phyloP scores from a whole-genome alignment of 352 stramenopile genomes.

The Phytophthora pistaciae region DNA sequence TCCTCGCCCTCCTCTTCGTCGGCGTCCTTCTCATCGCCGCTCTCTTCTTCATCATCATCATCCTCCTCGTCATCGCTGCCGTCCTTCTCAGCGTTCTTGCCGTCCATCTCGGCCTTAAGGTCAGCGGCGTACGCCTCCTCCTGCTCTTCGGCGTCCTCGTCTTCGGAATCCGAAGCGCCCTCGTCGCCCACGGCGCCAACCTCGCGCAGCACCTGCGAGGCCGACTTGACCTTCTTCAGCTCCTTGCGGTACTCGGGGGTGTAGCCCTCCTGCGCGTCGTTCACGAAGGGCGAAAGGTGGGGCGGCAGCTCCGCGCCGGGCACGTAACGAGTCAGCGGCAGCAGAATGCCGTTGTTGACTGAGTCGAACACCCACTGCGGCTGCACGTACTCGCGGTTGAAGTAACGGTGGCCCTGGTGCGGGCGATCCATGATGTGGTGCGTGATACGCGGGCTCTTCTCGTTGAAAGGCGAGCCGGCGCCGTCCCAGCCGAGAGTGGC shows the following conservation, averaged over 20 bases:
- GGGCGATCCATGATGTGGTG: slow-evolving; percentile 98
- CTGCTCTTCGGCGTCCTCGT: slow-evolving; percentile 71
- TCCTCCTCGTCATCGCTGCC: slow-evolving; percentile 51
- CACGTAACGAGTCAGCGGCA: slow-evolving; percentile 94
- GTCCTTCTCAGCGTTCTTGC: slow-evolving; percentile 43
- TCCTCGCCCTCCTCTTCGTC: slow-evolving; percentile 45
- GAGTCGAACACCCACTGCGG: slow-evolving; percentile 99
- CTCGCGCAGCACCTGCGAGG: slow-evolving; percentile 77
- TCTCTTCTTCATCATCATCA: slow-evolving; percentile 20
- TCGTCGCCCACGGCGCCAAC: slow-evolving; percentile 54
- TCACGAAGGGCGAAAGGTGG: slow-evolving; percentile 96
- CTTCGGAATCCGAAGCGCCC: slow-evolving; percentile 41
- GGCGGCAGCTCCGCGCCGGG: slow-evolving; percentile 93
- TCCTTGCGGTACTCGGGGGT: slow-evolving; percentile 97
- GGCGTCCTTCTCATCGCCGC: slow-evolving; percentile 48
- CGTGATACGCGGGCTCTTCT: slow-evolving; percentile 95
- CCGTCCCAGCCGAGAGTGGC: slow-evolving; percentile 97
- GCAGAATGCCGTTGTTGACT: slow-evolving; percentile 96
- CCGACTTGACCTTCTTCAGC: slow-evolving; percentile 86
- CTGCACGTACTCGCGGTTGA: slow-evolving; percentile 97
- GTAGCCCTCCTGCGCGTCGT: slow-evolving; percentile 97
- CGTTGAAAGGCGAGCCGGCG: slow-evolving; percentile 89
- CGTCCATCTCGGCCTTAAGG: slow-evolving; percentile 83
- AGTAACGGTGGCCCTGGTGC: slow-evolving; percentile 90
- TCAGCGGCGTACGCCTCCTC: slow-evolving; percentile 79